phyloP scores from a whole-genome alignment of 2,329 filamentous ascomycete genomes.

The Sclerotinia trifoliorum region DNA sequence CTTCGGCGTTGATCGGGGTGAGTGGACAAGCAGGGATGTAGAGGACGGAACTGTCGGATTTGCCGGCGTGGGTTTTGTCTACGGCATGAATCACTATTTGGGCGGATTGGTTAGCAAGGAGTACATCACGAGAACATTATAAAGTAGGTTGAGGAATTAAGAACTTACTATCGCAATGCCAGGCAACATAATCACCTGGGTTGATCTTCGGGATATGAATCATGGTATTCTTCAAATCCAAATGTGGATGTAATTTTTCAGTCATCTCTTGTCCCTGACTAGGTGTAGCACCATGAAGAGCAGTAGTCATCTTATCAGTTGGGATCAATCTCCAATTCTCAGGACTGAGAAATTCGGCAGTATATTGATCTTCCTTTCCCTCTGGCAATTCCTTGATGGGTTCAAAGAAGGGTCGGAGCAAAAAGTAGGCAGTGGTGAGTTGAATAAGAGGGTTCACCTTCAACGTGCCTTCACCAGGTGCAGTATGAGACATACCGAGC shows the following conservation, averaged over 20 bases:
- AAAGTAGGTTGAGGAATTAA: not conserved
- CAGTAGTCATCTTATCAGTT: constrained; percentile 47
- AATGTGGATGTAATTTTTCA: constrained; percentile 60
- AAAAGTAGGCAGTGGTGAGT: constrained; percentile 73
- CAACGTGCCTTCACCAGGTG: constrained; percentile 74
- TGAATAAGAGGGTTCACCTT: constrained; percentile 76
- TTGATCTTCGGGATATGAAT: constrained; percentile 60
- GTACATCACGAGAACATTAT: too few species aligned
- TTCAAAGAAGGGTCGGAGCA: constrained; percentile 80
- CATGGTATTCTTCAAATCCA: constrained; percentile 61
- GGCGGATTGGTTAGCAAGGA: not conserved
- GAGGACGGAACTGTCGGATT: constrained; percentile 73
- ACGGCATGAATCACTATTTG: constrained; percentile 62
- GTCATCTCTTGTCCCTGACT: constrained; percentile 64
- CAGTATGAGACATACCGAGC: constrained; percentile 74
- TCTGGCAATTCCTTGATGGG: constrained; percentile 39
- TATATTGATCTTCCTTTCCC: constrained; percentile 46
- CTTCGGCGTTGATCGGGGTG: constrained; percentile 70
- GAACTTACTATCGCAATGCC: constrained; percentile 49
- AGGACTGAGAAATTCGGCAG: constrained; percentile 12
- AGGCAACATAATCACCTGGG: constrained; percentile 67
- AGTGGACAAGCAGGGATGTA: constrained; percentile 88
- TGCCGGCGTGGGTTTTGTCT: constrained; percentile 72
- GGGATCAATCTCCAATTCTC: constrained; percentile 57
- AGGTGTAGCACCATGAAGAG: constrained; percentile 65